Evolutionary conservation across 164 flowering plant species (phyloP), one percentile per base, ranked within the genome.

Genomic region (Taxillus chinensis): DNA sequence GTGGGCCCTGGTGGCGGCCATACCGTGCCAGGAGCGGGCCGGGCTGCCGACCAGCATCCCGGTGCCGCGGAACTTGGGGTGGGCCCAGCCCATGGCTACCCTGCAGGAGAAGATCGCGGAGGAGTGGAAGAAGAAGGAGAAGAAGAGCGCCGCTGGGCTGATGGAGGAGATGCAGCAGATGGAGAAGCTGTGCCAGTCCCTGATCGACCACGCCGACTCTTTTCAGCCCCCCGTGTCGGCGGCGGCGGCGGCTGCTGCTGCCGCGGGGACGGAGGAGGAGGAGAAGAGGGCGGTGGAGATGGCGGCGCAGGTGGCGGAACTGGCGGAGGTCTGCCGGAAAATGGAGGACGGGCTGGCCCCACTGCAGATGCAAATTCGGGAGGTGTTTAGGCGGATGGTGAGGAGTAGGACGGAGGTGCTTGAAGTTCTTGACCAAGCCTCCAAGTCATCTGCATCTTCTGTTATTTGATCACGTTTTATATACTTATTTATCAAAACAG

Each of bases 61-160:
- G 16, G 59, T 80, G 13, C 84, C 87, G 10, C 70, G 71, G 68
- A 82, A 88, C 15, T 41, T 81, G 69, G 57, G 38, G 0, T 92
- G 96, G 92, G 91, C 93, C 0, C 82, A 78, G 16, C 64, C 92
- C 1, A 69, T 90, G 69, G 65, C 71, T 5, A 79, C 71, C 55
- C 48, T 90, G n/a, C 96, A 86, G 37, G 98, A 92, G 61, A 75
- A 71, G 57, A 83, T 92, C 14, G 75, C 77, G 0, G 98, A 92
- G 73, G 98, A 92, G 62, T 86, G 86, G 98, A 85, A 87, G 82
- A 84, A 78, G 80, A 92, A 79, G 69, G 98, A 90, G 80, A 92
- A 92, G 83, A 86, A 79, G 37, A 83, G 83, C 41, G 60, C 65
- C 3, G 79, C 68, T 3, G 98, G 98, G 40, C 71, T 92, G 71